Base-by-base conservation (phyloP, 768 basidiomycete genomes). In the Podaxis rugospora region DNA sequence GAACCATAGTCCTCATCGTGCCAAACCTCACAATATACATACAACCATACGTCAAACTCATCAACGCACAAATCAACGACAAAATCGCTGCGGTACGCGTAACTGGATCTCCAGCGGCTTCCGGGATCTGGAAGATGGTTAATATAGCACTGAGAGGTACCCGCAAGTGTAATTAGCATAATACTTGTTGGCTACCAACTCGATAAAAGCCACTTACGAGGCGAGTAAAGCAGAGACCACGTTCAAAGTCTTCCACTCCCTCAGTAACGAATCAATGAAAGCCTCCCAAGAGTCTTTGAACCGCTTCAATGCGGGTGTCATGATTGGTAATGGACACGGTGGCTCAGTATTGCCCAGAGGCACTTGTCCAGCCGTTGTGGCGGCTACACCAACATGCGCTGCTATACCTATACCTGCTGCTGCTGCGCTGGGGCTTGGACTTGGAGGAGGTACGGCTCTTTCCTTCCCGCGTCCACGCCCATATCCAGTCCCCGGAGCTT, bases 241-340 rank as follows among this genome's bases (percentile, higher is more conserved):
- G 65, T 91, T 91, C 44, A 80, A 61, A 5, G 88, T 90, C 74
- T 90, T 90, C 88, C 88, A 90, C 65, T 90, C 89, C 27, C 83
- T 78, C 63, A 80, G 62, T n/a, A 91, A 74, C 0, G 86, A 84
- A 57, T 88, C 86, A 10, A 90, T 80, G 64, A 92, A 90, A 0
- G 67, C 71, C 70, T 91, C 90, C 90, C 90, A 92, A 1, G 84
- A 80, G 63, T 75, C 71, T 59, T 82, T 80, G 77, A 92, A 92
- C 51, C 86, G 76, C 6, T 84, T 73, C 42, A 90, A 69, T 4
- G 88, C 82, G 4, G 86, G 87, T 0, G 88, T 82, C 3, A 87
- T 86, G 1, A 79, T 71, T 2, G 82, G 71, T 1, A 77, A 70
- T 0, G 79, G 78, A 81, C 82, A 83, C 49, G 84, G 82, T 9